Base-by-base conservation (phyloP, 345 rosid species). In the Trapa incisa region DNA sequence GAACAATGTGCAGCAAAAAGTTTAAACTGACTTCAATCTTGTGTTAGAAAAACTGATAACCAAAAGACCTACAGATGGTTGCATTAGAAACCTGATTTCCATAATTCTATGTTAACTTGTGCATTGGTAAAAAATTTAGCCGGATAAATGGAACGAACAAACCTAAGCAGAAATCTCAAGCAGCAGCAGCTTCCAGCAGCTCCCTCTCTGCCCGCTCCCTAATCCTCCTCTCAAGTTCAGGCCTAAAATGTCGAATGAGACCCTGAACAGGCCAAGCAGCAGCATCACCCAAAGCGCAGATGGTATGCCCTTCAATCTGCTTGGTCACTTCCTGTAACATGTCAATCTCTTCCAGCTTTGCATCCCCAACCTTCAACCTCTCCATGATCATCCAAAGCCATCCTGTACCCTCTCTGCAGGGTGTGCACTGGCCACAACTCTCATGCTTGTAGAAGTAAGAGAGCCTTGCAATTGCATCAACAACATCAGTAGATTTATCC, bases 381-480 rank as follows among this genome's bases (percentile, higher is more conserved):
- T 91, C 99, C 99, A 94, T 91, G 66, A 94, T 83, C 99, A 85
- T 94, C 99, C 97, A 94, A 66, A 91, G 91, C 97, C 99, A 94
- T 66, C 91, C 87, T 5, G 96, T 94, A 32, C 99, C 99, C 70
- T 94, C 97, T 76, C 96, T 80, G 90, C 99, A 94, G 36, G 96
- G 97, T 0, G 99, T 94, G 77, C 99, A 91, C 80, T 94, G 97
- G 42, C 99, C 97, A 76, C 97, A 94, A 74, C 97, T 91, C 80
- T 94, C 97, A 13, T 94, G 99, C 83, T 89, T 91, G 86, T 94
- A 94, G 79, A 94, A 94, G 82, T 89, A 89, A 8, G 97, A 94
- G 67, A 94, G 86, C 85, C 99, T 86, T 0, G 97, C 96, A 47
- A 94, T 91, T 67, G 99, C 99, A 80, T 94, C 99, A 14, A 91